Conservation (phyloP, 2,329 filamentous ascomycete species). For the Neophaeococcomyces mojaviensis region DNA sequence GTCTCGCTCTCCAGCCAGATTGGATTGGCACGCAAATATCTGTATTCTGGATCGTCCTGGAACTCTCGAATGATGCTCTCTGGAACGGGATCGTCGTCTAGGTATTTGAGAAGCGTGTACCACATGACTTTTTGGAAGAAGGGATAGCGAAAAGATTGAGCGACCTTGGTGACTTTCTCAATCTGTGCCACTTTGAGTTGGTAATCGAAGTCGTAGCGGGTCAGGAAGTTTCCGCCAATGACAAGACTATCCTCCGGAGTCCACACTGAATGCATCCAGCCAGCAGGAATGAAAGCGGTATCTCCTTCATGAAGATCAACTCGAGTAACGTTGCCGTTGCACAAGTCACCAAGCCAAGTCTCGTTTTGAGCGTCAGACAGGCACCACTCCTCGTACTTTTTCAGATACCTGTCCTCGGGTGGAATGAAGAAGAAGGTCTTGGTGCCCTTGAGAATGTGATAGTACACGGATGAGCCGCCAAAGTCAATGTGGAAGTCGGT, state of each 20-base stretch:
- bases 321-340: slow-evolving; percentile 58
- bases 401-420: slow-evolving; percentile 59
- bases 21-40: slow-evolving; percentile 48
- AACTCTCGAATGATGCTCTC: slow-evolving; percentile 48
- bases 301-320: slow-evolving; percentile 60
- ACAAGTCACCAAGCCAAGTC: slow-evolving; percentile 55
- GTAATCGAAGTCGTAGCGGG: slow-evolving; percentile 57
- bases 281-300: slow-evolving; percentile 63
- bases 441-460: slow-evolving; percentile 60
- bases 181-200: slow-evolving; percentile 60
- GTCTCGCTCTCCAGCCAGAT: slow-evolving; percentile 54
- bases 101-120: slow-evolving; percentile 58
- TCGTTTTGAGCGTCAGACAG: slow-evolving; percentile 59
- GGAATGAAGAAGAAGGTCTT: slow-evolving; percentile 68
- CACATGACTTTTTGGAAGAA: slow-evolving; percentile 62
- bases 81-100: slow-evolving; percentile 58
- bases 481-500: slow-evolving; percentile 68
- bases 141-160: slow-evolving; percentile 59
- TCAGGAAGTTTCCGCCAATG: slow-evolving; percentile 64
- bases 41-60: slow-evolving; percentile 44
- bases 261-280: slow-evolving; percentile 67
- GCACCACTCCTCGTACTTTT: slow-evolving; percentile 66
- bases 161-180: slow-evolving; percentile 60
- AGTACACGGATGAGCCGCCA: slow-evolving; percentile 63
- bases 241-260: slow-evolving; percentile 62